Evolutionary conservation across 768 basidiomycete genomes (phyloP).

Genomic region (Tricholoma bakamatsutake): DNA sequence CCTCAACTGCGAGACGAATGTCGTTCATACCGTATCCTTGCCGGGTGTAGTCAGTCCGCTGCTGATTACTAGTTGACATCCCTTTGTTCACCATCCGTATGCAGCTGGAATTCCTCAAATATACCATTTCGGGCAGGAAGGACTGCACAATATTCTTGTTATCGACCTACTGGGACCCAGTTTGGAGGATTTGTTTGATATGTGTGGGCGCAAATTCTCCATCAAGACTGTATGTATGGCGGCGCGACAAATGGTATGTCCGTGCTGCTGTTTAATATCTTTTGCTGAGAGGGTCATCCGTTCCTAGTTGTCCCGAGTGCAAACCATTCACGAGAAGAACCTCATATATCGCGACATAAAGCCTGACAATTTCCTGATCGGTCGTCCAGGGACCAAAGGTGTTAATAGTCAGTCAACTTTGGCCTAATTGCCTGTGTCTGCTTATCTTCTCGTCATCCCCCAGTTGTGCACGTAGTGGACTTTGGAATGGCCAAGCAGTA

Average conservation of each 20-base stretch:
- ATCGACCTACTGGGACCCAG: slow-evolving; percentile 97
- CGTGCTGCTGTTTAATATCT: slow-evolving; percentile 1
- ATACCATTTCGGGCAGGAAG: slow-evolving; percentile 99
- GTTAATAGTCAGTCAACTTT: slow-evolving; percentile 59
- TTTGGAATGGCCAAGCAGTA: slow-evolving; percentile 99
- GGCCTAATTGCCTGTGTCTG: slow-evolving; percentile 1
- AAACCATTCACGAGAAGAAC: slow-evolving; percentile 99
- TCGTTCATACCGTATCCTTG: slow-evolving; percentile 88
- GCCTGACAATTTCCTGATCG: slow-evolving; percentile 98
- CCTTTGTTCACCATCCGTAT: slow-evolving; percentile 16
- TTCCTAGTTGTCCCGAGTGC: slow-evolving; percentile 81
- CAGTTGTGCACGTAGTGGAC: slow-evolving; percentile 91
- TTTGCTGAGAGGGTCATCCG: slow-evolving; percentile 5
- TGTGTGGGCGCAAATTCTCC: slow-evolving; percentile 97
- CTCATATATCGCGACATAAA: slow-evolving; percentile 99
- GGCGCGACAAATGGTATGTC: slow-evolving; percentile 87
- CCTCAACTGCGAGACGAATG: slow-evolving; percentile 98
- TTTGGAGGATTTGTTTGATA: slow-evolving; percentile 96
- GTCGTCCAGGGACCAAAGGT: slow-evolving; percentile 86
- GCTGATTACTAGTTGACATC: slow-evolving; percentile 6
- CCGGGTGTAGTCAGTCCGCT: slow-evolving; percentile 74
- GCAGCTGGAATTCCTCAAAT: slow-evolving; percentile 97
- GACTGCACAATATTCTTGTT: slow-evolving; percentile 95
- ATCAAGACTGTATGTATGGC: slow-evolving; percentile 99
- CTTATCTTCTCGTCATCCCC: slow-evolving; percentile 5